A percentile compares a stretch with the other conserved stretches of the same genome.
These are phyloP conservation scores for Iris pallida DNA, from an alignment of 116 monocot genomes.

Conservation along the genomic window DNA sequence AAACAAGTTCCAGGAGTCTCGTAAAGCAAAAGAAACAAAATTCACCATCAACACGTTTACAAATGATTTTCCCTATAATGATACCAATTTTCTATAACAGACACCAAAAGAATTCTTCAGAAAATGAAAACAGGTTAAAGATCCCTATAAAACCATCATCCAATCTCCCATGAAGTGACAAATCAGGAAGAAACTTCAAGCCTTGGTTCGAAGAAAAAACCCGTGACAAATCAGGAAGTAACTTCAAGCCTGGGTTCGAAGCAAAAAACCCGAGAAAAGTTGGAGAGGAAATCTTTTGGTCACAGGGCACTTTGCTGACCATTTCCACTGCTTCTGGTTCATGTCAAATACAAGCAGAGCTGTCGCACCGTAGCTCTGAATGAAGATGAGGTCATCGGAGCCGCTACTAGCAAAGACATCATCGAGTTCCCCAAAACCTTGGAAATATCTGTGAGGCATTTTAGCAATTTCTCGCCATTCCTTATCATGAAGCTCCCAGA, in stretches of 20 bases:
- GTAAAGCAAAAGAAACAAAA: too few relatives aligned
- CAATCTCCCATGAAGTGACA: not conserved
- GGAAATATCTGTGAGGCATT: conserved; percentile 83
- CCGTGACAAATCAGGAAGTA: too few relatives aligned
- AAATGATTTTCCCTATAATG: not conserved
- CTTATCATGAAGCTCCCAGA: conserved; percentile 69
- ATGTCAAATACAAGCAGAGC: conserved; percentile 77
- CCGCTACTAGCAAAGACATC: conserved; percentile 97
- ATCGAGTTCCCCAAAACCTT: conserved; percentile 94
- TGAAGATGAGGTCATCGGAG: conserved; percentile 59
- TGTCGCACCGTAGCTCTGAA: conserved; percentile 85
- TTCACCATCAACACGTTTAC: not conserved
- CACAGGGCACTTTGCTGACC: conserved; percentile 82
- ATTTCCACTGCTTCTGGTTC: conserved; percentile 75
- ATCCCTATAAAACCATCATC: not conserved
- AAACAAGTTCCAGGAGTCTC: not conserved
- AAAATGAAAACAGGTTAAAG: not conserved
- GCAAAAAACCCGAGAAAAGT: conserved; percentile 89
- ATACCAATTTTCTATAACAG: not conserved
- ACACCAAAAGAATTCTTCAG: not conserved
- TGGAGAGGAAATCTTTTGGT: conserved; percentile 92
- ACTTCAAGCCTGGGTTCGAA: conserved; percentile 81
- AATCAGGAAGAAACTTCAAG: conserved; percentile 55
- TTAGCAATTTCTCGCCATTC: conserved; percentile 68
- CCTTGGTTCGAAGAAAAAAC: conserved; percentile 81